Percentiles rank a stretch among this genome's conserved stretches.
phyloP scores from a whole-genome alignment of 805 yeast species.

The Yamadazyma sp. region DNA sequence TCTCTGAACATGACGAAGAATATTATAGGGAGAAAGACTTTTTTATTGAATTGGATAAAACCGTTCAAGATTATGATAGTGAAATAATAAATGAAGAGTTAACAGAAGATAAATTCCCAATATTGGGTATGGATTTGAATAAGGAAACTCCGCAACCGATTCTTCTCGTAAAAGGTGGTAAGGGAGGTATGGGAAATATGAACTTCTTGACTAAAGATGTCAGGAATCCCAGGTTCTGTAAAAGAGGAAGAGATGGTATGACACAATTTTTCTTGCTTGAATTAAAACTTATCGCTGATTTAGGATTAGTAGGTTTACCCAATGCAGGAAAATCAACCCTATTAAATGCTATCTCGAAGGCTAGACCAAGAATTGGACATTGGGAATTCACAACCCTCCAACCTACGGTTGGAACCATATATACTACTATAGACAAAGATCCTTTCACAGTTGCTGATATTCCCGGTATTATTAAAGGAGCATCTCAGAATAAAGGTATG shows the following conservation, averaged over 20 bases:
- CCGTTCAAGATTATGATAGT: conserved; percentile 64
- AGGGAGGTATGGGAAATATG: conserved; percentile 96
- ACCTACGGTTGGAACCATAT: conserved; percentile 89
- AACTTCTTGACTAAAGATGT: conserved; percentile 82
- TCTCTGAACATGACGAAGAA: conserved; percentile 72
- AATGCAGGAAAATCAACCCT: conserved; percentile 96
- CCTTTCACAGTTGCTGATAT: conserved; percentile 95
- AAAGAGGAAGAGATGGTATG: conserved; percentile 69
- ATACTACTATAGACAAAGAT: conserved; percentile 56
- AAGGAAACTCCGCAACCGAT: conserved; percentile 63
- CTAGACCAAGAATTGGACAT: conserved; percentile 88
- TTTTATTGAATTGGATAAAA: conserved; percentile 60
- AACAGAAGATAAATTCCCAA: conserved; percentile 66
- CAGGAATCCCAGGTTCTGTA: conserved; percentile 87
- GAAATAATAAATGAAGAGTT: conserved; percentile 57
- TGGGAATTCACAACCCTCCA: conserved; percentile 96
- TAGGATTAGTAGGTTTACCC: conserved; percentile 93
- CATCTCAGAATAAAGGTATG: conserved; percentile 82
- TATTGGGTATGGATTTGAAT: conserved; percentile 74
- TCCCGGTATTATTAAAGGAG: conserved; percentile 93
- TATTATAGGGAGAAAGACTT: conserved; percentile 64
- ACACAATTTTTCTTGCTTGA: conserved; percentile 73
- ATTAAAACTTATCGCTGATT: conserved; percentile 83
- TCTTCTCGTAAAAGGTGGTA: conserved; percentile 76
- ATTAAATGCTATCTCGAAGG: conserved; percentile 80